Percentiles rank a stretch among this genome's conserved stretches.
Evolutionary conservation across 257 asterid genomes (phyloP).

Genomic region (Solanum chilense): DNA sequence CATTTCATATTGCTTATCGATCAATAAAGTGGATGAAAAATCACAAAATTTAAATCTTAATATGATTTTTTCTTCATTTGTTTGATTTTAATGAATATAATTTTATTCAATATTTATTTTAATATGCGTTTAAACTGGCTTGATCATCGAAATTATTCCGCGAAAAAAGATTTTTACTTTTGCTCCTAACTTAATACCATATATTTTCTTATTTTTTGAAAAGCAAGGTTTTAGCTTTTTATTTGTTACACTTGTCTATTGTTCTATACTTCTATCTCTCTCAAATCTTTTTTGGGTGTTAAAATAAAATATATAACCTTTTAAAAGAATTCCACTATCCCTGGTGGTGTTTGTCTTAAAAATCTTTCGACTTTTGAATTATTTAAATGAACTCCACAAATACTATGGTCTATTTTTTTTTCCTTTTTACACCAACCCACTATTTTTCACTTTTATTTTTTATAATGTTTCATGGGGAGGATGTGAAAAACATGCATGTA

Average conservation of each 20-base stretch:
- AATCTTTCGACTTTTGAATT: neutral
- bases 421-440: neutral
- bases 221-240: neutral
- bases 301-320: neutral
- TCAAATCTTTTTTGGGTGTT: neutral
- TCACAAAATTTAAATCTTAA: neutral
- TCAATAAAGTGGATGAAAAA: neutral
- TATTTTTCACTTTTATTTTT: neutral
- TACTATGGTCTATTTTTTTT: neutral
- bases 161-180: neutral
- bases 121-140: neutral
- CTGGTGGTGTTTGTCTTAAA: neutral
- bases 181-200: neutral
- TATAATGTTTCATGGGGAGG: neutral
- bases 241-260: neutral
- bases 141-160: accelerated
- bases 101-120: neutral
- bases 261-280: neutral
- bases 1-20: neutral
- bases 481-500: neutral
- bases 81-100: neutral
- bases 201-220: neutral
- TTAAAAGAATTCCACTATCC: neutral
- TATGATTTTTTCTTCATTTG: neutral
- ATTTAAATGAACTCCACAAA: neutral